phyloP scores from a whole-genome alignment of 371 early-diverging fungal genomes.

The Capillidium heterosporum region DNA sequence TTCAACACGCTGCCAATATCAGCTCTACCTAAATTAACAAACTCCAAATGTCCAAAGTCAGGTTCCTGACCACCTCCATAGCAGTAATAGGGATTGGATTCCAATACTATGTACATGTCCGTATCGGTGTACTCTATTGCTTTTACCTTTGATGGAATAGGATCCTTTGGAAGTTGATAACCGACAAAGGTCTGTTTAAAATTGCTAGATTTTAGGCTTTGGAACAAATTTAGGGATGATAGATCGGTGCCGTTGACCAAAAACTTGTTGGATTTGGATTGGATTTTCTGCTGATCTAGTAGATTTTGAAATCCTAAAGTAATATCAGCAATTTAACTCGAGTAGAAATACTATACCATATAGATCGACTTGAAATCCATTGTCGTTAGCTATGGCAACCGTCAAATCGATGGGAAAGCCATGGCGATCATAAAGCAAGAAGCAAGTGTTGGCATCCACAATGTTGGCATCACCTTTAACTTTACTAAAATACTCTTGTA shows the following conservation, averaged over 20 bases:
- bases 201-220: background rate
- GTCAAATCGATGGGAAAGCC: conserved; percentile 64
- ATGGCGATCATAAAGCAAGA: conserved; percentile 57
- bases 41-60: conserved; percentile 28
- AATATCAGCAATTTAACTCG: too few species aligned
- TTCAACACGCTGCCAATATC: background rate
- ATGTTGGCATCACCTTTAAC: conserved; percentile 16
- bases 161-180: conserved; percentile 5
- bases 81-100: conserved; percentile 57
- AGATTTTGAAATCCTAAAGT: background rate
- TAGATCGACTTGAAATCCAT: conserved; percentile 48
- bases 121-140: background rate
- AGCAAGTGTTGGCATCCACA: conserved; percentile 25
- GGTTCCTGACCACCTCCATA: conserved; percentile 56
- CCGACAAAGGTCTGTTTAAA: background rate
- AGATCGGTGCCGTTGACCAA: too few species aligned
- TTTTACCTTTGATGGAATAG: background rate
- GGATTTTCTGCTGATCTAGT: background rate
- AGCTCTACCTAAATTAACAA: conserved; percentile 18
- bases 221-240: background rate
- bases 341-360: background rate
- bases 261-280: background rate
- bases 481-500: conserved; percentile 32
- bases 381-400: conserved; percentile 40
- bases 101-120: conserved; percentile 29